Base-by-base conservation (phyloP, 2,329 filamentous ascomycete species). In the Colletotrichum chrysophilum region DNA sequence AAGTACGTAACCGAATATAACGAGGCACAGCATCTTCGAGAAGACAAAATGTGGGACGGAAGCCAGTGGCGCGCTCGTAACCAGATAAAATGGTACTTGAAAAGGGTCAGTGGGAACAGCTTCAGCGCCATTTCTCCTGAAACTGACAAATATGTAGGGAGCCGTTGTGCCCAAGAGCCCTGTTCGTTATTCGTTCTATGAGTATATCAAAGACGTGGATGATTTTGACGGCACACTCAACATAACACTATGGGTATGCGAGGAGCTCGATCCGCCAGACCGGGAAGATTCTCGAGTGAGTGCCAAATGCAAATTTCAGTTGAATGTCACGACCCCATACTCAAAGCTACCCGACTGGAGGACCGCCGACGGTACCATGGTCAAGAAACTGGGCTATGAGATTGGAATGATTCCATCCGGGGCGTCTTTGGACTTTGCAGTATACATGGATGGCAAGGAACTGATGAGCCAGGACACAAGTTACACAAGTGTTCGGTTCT, bases 21-120 rank as follows among this genome's bases (percentile, higher is more conserved):
- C 38, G 2, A 16, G 9, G 18, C 18, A 0, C 16, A 8, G 3
- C 38, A 43, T n/a, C 14, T 10, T 7, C 38, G 2, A 0, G 38
- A 2, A 48, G 38, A 43, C 5, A 7, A 10, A n/a, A 10, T 43
- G 18, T 43, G 38, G 38, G 38, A 43, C 16, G 36, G 3, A 13
- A 13, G 1, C 16, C 16, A 43, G 16, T 16, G 12, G 36, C 18
- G 18, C 16, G 38, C 38, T 10, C 18, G 38, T 10, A 43, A 43
- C 38, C 38, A 43, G 18, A 43, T 43, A 9, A n/a, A 9, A n/a
- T 43, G 38, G 38, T 43, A 43, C 9, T 6, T 43, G 38, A n/a
- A 5, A 43, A n/a, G 38, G 18, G 38, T 43, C 8, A n/a, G 38
- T 43, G 18, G 18, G 18, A 18, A 4, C 36, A 8, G 5, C 7